Percentiles rank a stretch among this genome's conserved stretches.
phyloP scores from a whole-genome alignment of 345 rosid genomes.

The Aquilaria yunnanensis region DNA sequence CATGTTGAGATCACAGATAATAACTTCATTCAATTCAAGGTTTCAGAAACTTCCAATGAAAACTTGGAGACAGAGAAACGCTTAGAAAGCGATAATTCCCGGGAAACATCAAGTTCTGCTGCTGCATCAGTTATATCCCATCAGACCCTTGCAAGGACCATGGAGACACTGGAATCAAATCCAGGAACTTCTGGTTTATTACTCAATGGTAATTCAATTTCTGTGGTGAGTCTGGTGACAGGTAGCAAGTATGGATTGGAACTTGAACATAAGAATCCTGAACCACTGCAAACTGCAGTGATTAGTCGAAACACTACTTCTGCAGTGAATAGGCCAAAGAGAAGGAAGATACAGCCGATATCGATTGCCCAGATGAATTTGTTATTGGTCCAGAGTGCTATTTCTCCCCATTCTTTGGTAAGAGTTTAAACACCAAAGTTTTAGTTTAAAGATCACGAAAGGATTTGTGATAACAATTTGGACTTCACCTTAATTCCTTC shows the following conservation, averaged over 20 bases:
- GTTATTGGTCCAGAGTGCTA: slow-evolving; percentile 33
- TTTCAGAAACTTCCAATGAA: slow-evolving; percentile 7
- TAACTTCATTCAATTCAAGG: slow-evolving; percentile 12
- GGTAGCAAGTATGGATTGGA: slow-evolving; percentile 1
- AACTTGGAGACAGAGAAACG: slow-evolving; percentile 9
- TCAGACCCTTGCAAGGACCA: slow-evolving; percentile 13
- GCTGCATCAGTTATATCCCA: slow-evolving; percentile 7
- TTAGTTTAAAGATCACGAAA: slow-evolving; percentile 3
- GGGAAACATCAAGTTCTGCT: slow-evolving; percentile 11
- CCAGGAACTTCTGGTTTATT: slow-evolving; percentile 12
- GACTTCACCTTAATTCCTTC: slow-evolving; percentile 13
- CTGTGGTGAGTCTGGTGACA: slow-evolving; percentile 5
- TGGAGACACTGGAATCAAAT: slow-evolving; percentile 13
- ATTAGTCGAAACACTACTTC: slow-evolving; percentile 2
- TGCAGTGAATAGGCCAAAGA: slow-evolving; percentile 17
- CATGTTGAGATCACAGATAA: slow-evolving; percentile 6
- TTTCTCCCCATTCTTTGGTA: slow-evolving; percentile 48
- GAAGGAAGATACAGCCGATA: slow-evolving; percentile 22
- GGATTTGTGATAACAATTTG: slow-evolving; percentile 7
- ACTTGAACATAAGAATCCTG: slow-evolving; percentile 10
- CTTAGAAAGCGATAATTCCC: slow-evolving; percentile 1
- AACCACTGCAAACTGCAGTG: slow-evolving; percentile 16
- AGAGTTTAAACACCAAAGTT: slow-evolving; percentile 12
- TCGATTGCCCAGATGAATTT: slow-evolving; percentile 60
- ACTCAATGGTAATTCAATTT: slow-evolving; percentile 13